A percentile compares a stretch with the other conserved stretches of the same genome.
Evolutionary conservation across 164 flowering plant genomes (phyloP).

Genomic region (Protea cynaroides): DNA sequence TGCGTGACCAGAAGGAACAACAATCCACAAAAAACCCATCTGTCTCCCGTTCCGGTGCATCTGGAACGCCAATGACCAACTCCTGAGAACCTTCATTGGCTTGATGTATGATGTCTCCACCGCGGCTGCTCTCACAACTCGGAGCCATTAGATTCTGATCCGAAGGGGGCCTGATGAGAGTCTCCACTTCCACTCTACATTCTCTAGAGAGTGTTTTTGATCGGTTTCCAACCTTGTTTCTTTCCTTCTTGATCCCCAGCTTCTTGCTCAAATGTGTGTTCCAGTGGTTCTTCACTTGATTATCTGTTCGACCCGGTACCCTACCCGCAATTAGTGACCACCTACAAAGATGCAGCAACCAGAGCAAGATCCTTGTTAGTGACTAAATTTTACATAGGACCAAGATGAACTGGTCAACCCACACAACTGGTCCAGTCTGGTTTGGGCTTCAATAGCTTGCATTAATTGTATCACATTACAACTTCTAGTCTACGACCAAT

Average conservation of each 20-base stretch:
- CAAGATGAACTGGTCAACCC: no score
- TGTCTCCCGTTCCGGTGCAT: neutral
- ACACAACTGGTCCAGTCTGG: no score
- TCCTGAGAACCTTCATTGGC: neutral
- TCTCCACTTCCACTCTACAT: neutral
- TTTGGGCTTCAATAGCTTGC: no score
- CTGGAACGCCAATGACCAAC: neutral
- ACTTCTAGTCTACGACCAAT: no score
- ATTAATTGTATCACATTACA: no score
- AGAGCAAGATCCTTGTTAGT: no score
- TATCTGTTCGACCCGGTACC: conserved; percentile 41
- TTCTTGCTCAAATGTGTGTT: conserved; percentile 35
- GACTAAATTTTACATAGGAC: no score
- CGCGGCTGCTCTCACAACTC: neutral
- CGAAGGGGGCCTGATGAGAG: neutral
- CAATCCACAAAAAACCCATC: neutral
- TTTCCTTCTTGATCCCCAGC: conserved; percentile 15
- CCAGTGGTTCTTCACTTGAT: conserved; percentile 46
- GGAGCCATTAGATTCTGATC: neutral
- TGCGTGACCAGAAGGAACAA: conserved; percentile 16
- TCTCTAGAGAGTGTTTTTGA: neutral
- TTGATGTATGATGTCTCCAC: neutral
- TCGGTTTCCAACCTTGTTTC: neutral
- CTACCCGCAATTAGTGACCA: conserved; percentile 45
- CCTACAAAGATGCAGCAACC: conserved; percentile 10